A percentile compares a stretch with the other conserved stretches of the same genome.
Conservation (phyloP, 2,329 filamentous ascomycete species). For the Penicillium sp. region DNA sequence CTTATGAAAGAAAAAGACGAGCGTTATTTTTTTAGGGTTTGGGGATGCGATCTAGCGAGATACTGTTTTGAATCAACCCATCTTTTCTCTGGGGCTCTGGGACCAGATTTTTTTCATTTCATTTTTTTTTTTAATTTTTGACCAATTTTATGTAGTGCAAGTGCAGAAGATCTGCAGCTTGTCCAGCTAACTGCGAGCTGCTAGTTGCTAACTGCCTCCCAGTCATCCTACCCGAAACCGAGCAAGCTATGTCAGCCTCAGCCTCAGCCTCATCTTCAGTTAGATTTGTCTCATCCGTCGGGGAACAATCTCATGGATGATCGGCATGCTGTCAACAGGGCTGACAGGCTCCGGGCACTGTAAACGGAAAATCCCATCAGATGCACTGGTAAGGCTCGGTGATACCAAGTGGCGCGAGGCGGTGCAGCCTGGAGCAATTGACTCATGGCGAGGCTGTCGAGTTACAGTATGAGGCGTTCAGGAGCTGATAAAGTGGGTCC, state of each 20-base stretch:
- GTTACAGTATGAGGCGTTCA: background rate
- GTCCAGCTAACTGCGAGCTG: too few species aligned
- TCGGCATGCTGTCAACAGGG: background rate
- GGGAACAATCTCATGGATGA: background rate
- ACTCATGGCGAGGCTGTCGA: background rate
- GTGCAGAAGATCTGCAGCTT: too few species aligned
- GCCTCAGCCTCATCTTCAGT: too few species aligned
- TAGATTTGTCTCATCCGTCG: too few species aligned
- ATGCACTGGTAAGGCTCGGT: background rate
- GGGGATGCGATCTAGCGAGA: background rate
- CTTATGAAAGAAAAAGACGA: too few species aligned
- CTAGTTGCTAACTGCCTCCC: too few species aligned
- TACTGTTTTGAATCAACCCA: background rate
- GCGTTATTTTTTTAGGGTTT: background rate
- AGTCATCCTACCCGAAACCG: too few species aligned
- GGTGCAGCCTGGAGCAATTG: background rate
- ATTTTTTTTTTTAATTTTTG: too few species aligned
- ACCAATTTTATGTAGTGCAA: too few species aligned
- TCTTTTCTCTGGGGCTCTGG: background rate
- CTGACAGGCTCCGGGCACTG: background rate
- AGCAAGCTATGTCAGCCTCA: too few species aligned
- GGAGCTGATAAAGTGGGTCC: background rate
- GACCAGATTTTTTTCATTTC: too few species aligned
- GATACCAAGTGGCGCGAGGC: background rate
- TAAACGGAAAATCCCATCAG: background rate